Evolutionary conservation across 2,329 filamentous ascomycete genomes (phyloP), one percentile per base, ranked within the genome.

Genomic region (Nothophaeocryptopus gaeumannii): DNA sequence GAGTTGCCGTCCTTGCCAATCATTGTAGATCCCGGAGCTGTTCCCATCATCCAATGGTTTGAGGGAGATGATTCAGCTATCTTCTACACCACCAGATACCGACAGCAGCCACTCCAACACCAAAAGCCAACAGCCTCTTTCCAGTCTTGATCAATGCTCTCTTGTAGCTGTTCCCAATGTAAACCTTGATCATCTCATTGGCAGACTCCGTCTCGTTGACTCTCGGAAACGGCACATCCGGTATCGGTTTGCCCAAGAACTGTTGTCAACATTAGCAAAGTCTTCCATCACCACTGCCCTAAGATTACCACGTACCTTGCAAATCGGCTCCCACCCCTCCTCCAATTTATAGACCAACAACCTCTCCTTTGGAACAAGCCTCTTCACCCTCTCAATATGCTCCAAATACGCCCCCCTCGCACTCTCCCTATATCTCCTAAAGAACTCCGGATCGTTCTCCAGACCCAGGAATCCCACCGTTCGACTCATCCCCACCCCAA

Each of bases 401-500:
- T 35, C 29, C 2, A 15, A 15, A 33, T 51, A 56, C 2, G 15
- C 15, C 2, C 44, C 38, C 26, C 44, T 48, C 10, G 44, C 47
- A 14, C 48, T 51, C 11, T 31, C 41, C 34, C 39, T 36, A 34
- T 47, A 47, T 3, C 33, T 39, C 26, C n/a, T n/a, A 11, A 31
- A 41, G 2, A 26, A 20, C 39, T 58, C 48, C 9, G 9, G 20
- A 3, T 47, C 36, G 16, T 51, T 29, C 8, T 39, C 35, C 2
- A 53, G 50, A 16, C 38, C 38, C 20, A 53, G 55, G n/a, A 50
- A 47, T 9, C 53, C 53, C 14, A 47, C 36, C 15, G 42, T 39
- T 2, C 50, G 35, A 9, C 36, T 38, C 55, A 58, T 58, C 13
- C 51, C 52, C 12, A 55, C 12, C 7, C 40, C 5, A 4, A 39